Base-by-base conservation (phyloP, 1,284 basidiomycete genomes). In the Grifola frondosa region DNA sequence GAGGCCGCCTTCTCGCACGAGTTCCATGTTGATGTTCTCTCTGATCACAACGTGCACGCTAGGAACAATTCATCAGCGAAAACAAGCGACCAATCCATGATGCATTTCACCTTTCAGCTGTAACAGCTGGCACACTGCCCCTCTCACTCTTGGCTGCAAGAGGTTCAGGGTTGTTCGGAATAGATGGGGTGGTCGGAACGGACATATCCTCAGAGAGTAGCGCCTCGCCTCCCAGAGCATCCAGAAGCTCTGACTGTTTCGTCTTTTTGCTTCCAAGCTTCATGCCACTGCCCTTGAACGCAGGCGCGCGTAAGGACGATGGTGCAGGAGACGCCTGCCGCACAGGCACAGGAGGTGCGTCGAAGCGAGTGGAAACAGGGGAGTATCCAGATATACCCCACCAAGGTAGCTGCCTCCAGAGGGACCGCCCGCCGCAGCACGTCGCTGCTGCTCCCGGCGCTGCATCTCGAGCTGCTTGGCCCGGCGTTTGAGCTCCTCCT, bases 381-480 rank as follows among this genome's bases (percentile, higher is more conserved):
- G 83, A 69, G 59, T 94, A 93, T 4, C 82, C 80, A 19, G 80
- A 73, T 17, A 73, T 62, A 12, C 83, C 80, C 84, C 78, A 9
- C 83, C 80, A 11, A 87, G 73, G 62, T 81, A 85, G 52, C 66
- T 68, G 17, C 75, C 73, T 10, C 73, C 72, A 5, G 64, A 65
- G 3, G 62, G 59, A 5, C 62, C 65, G 10, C 73, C 69, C 12
- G 72, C 66, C n/a, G 76, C 77, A 12, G 77, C 67, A 36, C 91
- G 81, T 46, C 83, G 76, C 56, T 95, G 91, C 64, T 94, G 91
- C 63, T 97, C 94, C 34, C 96, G 78, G 30, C 96, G 84, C 65
- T 99, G 97, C 84, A 97, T 91, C 67, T 99, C 97, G 56, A 99
- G 84, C 64, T 98, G 95, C 66, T 97, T 97, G 3, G 97, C 96